Percentiles rank a stretch among this genome's conserved stretches.
Conservation (phyloP, 768 basidiomycete genomes). For the Royoungia palumana region DNA sequence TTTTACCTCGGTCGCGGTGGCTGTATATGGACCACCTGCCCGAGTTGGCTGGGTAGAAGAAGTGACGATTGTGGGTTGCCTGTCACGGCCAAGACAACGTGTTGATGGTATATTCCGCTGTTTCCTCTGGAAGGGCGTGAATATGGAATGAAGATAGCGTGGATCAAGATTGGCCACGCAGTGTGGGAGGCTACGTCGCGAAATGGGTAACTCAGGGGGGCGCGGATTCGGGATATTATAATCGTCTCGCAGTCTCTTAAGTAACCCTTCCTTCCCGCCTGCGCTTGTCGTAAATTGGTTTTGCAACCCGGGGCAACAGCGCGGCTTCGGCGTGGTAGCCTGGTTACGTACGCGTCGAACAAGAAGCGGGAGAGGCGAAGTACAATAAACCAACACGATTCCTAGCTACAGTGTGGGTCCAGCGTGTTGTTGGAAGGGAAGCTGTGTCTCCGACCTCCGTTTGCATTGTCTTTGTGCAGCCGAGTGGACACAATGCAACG, state of each 20-base stretch:
- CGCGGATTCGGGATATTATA: conserved; percentile 14
- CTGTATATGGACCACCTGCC: conserved; percentile 30
- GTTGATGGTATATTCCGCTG: conserved; percentile 26
- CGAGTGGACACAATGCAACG: conserved; percentile 13
- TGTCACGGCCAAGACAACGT: conserved; percentile 33
- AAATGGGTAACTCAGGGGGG: conserved; percentile 17
- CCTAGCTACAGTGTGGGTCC: conserved; percentile 18
- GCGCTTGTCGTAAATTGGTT: neutral
- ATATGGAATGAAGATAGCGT: conserved; percentile 28
- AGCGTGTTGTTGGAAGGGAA: neutral
- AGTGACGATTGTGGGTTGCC: conserved; percentile 29
- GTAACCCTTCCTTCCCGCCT: too few species aligned
- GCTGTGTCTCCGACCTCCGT: neutral
- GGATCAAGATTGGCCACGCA: conserved; percentile 30
- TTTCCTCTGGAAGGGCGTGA: conserved; percentile 24
- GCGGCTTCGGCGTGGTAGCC: conserved; percentile 24
- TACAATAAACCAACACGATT: conserved; percentile 10
- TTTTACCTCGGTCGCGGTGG: conserved; percentile 34
- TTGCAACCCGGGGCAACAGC: conserved; percentile 9
- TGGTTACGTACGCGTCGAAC: conserved; percentile 27
- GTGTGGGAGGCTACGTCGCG: conserved; percentile 12
- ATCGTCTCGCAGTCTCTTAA: too few species aligned
- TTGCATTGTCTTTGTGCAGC: conserved; percentile 6
- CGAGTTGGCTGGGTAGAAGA: conserved; percentile 27
- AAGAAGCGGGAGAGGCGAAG: neutral